phyloP scores from a whole-genome alignment of 306 rosid genomes.

The Castanospermum australe region DNA sequence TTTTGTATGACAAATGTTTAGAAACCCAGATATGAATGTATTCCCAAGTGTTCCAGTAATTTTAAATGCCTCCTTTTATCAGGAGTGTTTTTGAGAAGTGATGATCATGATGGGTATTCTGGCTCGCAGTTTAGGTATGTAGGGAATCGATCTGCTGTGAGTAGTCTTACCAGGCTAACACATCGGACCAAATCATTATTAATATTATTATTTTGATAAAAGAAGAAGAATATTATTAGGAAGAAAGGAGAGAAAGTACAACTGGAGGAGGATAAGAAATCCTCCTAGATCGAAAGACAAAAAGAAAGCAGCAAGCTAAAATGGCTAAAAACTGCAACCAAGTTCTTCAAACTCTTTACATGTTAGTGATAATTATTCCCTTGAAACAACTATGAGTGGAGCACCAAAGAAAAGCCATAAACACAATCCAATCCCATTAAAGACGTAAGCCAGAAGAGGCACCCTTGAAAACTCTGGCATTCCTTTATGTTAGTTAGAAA shows the following conservation, averaged over 20 bases:
- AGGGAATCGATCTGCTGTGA: background rate
- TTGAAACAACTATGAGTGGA: background rate
- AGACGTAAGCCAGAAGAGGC: background rate
- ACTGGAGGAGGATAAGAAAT: background rate
- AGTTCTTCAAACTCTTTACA: no score
- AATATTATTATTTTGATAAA: background rate
- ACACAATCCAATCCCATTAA: background rate
- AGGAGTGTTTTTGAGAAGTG: background rate
- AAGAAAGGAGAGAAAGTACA: background rate
- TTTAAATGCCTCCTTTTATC: background rate
- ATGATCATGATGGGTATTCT: background rate
- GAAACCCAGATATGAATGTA: background rate
- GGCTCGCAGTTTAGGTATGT: background rate
- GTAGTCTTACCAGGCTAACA: background rate
- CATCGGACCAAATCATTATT: background rate
- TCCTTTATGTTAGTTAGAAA: background rate
- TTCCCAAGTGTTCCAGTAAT: background rate
- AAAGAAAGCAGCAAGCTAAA: background rate
- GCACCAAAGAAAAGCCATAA: background rate
- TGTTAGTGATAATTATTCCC: background rate
- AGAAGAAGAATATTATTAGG: background rate
- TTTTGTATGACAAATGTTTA: background rate
- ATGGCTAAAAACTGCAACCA: no score
- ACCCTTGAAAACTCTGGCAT: background rate
- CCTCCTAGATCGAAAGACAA: background rate